Evolutionary conservation across 345 rosid species (phyloP), one percentile per base, ranked within the genome.

Genomic region (Conringia planisiliqua): DNA sequence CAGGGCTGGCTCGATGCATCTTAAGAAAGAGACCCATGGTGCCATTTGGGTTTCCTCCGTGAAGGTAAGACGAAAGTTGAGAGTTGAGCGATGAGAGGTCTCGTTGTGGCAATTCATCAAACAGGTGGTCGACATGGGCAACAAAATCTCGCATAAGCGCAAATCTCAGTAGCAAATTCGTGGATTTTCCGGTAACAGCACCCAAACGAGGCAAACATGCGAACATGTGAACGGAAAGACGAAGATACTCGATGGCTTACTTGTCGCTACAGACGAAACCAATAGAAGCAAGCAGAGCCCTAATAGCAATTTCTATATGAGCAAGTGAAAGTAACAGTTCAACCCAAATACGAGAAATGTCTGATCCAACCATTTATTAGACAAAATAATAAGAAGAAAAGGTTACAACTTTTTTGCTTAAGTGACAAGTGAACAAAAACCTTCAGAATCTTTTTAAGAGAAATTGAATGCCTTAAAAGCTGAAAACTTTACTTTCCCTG

Each of bases 21-120:
- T 18, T 54, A 52, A 62, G 68, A 22, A 92, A 92, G 57, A 86
- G 81, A 80, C 12, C 76, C 94, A 88, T 85, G 5, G 89, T 78
- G n/a, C 81, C 81, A 56, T 54, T 74, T 68, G 78, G 74, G 70
- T 81, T 68, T 18, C 83, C 85, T n/a, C 10, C 35, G 18, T 88
- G 87, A 60, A 78, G 71, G 55, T 70, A 52, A 7, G 83, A 78
- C 18, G 89, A 80, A 48, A 88, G 90, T 39, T 82, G 86, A 42
- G 83, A 69, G 82, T 90, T 88, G 0, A 78, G 81, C 17, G 84
- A 76, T 51, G 55, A 74, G 30, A 82, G 75, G 70, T 86, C 85
- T 67, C 82, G 8, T 14, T 63, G 80, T 65, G 84, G 80, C 70
- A 83, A 72, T 80, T 79, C 89, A 61, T 88, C 92, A 76, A 87